A percentile compares a stretch with the other conserved stretches of the same genome.
These are phyloP conservation scores for Anisodus tanguticus DNA, from an alignment of 257 asterid species.

Conservation along the genomic window DNA sequence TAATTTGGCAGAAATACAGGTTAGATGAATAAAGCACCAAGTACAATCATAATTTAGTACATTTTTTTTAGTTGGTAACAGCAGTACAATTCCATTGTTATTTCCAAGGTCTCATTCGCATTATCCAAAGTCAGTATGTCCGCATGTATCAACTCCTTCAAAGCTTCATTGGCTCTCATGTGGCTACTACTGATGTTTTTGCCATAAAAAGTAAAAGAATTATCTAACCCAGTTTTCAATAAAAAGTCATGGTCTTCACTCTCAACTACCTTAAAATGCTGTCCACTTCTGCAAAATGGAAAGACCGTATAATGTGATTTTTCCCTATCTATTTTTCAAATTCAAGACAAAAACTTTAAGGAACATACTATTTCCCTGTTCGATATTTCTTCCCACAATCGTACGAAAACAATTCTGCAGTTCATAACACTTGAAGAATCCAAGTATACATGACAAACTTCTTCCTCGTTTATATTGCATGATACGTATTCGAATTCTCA, in stretches of 20 bases:
- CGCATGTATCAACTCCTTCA: background rate
- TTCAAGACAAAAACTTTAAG: background rate
- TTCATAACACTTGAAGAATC: background rate
- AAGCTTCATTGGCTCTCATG: conserved; percentile 4
- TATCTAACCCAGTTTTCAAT: background rate
- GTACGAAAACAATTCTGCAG: background rate
- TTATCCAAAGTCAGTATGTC: background rate
- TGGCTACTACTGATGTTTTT: background rate
- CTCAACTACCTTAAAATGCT: background rate
- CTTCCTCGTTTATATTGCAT: background rate
- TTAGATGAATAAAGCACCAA: background rate
- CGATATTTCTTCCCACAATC: background rate
- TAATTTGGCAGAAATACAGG: background rate
- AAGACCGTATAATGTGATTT: background rate
- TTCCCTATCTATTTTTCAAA: background rate
- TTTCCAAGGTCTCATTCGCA: background rate
- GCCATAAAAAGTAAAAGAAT: background rate
- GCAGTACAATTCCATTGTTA: background rate
- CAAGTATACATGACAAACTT: background rate
- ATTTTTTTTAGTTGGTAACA: background rate
- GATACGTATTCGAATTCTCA: background rate
- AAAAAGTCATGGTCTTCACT: background rate
- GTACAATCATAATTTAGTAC: background rate
- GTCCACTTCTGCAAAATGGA: background rate
- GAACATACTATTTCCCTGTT: background rate